phyloP scores from a whole-genome alignment of 305 asterid species.

The Caryopteris hybrid region DNA sequence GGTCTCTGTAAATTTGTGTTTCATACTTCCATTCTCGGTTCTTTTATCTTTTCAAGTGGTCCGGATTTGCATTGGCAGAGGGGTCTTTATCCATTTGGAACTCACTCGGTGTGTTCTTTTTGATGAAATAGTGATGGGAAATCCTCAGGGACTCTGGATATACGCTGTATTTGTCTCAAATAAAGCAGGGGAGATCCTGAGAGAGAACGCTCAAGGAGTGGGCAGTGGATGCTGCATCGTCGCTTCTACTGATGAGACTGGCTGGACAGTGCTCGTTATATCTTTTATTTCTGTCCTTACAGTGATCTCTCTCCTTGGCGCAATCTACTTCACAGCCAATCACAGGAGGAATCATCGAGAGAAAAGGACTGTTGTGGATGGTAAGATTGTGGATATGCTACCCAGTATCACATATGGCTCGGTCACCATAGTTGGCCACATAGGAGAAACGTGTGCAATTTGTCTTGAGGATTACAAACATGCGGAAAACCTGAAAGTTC shows the following conservation, averaged over 20 bases:
- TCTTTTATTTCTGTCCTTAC: slow-evolving; percentile 26
- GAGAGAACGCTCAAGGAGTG: slow-evolving; percentile 20
- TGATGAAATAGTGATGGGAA: slow-evolving; percentile 29
- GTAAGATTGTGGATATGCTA: slow-evolving; percentile 17
- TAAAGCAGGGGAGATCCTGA: slow-evolving; percentile 24
- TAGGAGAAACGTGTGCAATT: slow-evolving; percentile 27
- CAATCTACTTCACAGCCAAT: slow-evolving; percentile 16
- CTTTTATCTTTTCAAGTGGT: not conserved
- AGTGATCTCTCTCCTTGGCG: slow-evolving; percentile 13
- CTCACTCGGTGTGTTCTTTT: slow-evolving; percentile 1
- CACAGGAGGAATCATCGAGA: slow-evolving; percentile 11
- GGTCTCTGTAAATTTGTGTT: not conserved
- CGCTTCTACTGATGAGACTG: slow-evolving; percentile 17
- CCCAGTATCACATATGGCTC: slow-evolving; percentile 19
- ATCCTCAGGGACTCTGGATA: slow-evolving; percentile 19
- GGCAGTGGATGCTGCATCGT: slow-evolving; percentile 25
- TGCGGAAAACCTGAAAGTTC: slow-evolving; percentile 23
- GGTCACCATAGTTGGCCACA: not conserved
- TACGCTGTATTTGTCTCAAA: slow-evolving; percentile 29
- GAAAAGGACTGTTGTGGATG: slow-evolving; percentile 6
- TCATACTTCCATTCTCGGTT: not conserved
- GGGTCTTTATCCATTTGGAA: slow-evolving; percentile 8
- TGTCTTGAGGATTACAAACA: slow-evolving; percentile 31
- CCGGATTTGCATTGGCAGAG: not conserved
- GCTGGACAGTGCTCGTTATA: slow-evolving; percentile 34